Percentiles rank a stretch among this genome's conserved stretches.
Evolutionary conservation across 148 eudicot genomes (phyloP).

Genomic region (Amaranthus cruentus): DNA sequence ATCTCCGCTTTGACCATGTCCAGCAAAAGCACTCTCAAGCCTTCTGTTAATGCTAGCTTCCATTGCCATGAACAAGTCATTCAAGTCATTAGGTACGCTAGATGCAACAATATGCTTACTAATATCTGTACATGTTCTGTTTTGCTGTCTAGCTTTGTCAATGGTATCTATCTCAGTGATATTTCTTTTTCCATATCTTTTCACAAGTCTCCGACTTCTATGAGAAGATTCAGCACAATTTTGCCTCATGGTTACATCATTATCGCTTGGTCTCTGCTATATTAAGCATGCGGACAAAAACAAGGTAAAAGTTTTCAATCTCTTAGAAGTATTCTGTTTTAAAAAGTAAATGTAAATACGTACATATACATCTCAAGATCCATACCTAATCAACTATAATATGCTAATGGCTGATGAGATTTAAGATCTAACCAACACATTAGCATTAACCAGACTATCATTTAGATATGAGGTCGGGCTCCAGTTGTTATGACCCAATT

Average conservation of each 20-base stretch:
- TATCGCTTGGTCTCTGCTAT: slow-evolving; percentile 29
- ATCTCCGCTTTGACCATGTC: slow-evolving; percentile 15
- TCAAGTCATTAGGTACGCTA: slow-evolving; percentile 20
- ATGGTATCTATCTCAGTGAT: slow-evolving; percentile 15
- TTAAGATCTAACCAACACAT: neutral
- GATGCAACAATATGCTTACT: slow-evolving; percentile 19
- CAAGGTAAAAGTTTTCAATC: slow-evolving; percentile 6
- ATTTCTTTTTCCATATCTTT: slow-evolving; percentile 31
- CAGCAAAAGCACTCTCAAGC: slow-evolving; percentile 15
- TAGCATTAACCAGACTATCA: neutral
- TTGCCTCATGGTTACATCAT: slow-evolving; percentile 13
- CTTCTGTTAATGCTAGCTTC: slow-evolving; percentile 26
- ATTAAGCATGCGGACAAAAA: slow-evolving; percentile 12
- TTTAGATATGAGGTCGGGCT: neutral
- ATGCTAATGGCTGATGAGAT: neutral
- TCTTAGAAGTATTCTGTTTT: neutral
- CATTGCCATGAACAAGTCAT: slow-evolving; percentile 24
- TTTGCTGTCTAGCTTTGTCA: slow-evolving; percentile 20
- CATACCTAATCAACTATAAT: neutral
- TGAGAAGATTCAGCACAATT: slow-evolving; percentile 35
- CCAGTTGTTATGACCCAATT: neutral
- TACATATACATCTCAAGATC: neutral
- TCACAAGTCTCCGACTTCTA: slow-evolving; percentile 47
- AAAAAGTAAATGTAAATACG: neutral
- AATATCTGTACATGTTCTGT: slow-evolving; percentile 14